Conservation (phyloP, 768 basidiomycete species). For the Lactarius hatsudake region DNA sequence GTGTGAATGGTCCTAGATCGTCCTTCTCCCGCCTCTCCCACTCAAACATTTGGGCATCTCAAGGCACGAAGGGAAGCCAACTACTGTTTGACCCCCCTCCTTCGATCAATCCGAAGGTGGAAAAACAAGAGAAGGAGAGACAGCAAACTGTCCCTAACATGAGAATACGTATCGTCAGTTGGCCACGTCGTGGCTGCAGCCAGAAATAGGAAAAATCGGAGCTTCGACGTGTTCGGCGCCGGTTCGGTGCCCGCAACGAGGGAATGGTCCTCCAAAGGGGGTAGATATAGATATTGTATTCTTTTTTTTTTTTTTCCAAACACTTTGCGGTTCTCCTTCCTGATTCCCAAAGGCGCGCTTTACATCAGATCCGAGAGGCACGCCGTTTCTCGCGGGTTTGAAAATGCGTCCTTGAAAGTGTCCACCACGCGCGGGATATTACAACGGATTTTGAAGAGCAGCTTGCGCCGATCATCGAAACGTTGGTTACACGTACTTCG, state of each 20-base stretch:
- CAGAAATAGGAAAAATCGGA: not conserved
- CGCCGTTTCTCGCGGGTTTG: not conserved
- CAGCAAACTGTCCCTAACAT: not conserved
- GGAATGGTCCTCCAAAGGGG: not conserved
- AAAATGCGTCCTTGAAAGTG: not conserved
- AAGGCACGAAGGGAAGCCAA: not conserved
- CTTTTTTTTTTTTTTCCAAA: no score
- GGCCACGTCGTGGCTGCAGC: not conserved
- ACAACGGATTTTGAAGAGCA: not conserved
- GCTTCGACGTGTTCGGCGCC: not conserved
- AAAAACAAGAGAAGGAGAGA: not conserved
- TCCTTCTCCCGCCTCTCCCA: not conserved
- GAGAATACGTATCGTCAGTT: not conserved
- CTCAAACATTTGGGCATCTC: not conserved
- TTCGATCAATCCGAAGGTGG: not conserved
- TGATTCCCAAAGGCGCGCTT: not conserved
- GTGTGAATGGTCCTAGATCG: not conserved
- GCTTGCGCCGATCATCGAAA: not conserved
- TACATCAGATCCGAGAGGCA: not conserved
- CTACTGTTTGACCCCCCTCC: not conserved
- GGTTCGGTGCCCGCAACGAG: not conserved
- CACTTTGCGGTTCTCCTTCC: not conserved
- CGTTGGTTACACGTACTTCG: not conserved
- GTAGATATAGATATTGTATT: not conserved
- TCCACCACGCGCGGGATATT: not conserved